Base-by-base conservation (phyloP, 805 yeast genomes). In the Sugiyamaella boreocaroliniensis region DNA sequence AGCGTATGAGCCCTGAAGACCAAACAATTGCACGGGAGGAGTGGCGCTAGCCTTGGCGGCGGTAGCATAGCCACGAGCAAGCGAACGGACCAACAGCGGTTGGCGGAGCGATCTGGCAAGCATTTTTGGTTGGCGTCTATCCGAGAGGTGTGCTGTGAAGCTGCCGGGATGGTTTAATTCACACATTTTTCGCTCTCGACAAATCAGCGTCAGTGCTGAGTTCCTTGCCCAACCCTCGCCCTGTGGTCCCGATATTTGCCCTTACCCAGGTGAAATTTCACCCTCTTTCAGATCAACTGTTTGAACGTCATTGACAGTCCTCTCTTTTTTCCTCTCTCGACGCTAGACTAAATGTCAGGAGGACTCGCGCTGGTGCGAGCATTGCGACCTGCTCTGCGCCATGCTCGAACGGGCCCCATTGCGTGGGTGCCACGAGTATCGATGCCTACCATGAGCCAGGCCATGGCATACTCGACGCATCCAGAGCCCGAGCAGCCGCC, bases 1-100 rank as follows among this genome's bases (percentile, higher is more conserved):
- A 63, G 98, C 99, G 73, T 92, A 92, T 60, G 98, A 89, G 68
- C 98, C 99, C 63, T 90, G 97, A 62, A 92, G 75, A 59, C 98
- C 98, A 67, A 80, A 92, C 70, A 92, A 79, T 79, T 89, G 96
- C 59, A 92, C 86, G 53, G 98, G 97, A 50, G 95, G 89, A 72
- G 82, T 84, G 66, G 79, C 80, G 54, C 79, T 55, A 66, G 76
- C 73, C 65, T 83, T 71, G 62, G 87, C 85, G 73, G 66, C 51
- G 29, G 50, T 47, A 29, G 61, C 59, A 42, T 50, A 58, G 34
- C 50, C 47, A 15, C 61, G 57, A 26, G 48, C 46, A n/a, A 48
- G 43, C 15, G 43, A 49, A n/a, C 59, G 52, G 20, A 40, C 20
- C 29, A 52, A 49, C 42, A 42, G 20, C 20, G 41, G 19, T 40